Conservation (phyloP, 108 stramenopile species). For the Asterionellopsis glacialis region DNA sequence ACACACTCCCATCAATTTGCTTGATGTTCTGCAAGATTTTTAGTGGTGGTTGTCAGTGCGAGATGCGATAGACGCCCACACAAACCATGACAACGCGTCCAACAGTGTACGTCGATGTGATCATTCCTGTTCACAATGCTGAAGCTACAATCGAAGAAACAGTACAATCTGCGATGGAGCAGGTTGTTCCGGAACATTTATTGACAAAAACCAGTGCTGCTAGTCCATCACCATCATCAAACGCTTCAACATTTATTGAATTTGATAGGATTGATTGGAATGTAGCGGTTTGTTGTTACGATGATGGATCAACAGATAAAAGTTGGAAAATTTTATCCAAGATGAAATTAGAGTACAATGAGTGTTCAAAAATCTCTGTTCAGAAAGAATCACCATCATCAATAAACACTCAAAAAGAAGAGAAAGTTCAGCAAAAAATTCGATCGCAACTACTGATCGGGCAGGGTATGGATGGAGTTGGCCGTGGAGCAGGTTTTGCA, state of each 20-base stretch:
- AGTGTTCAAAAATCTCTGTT: neutral
- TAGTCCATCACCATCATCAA: too few relatives aligned
- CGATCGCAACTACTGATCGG: constrained; percentile 25
- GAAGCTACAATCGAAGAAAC: constrained; percentile 61
- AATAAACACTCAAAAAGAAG: neutral
- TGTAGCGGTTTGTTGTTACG: constrained; percentile 68
- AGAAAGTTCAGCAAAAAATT: constrained; percentile 13
- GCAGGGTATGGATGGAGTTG: constrained; percentile 19
- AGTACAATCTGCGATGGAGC: constrained; percentile 60
- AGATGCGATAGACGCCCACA: too few relatives aligned
- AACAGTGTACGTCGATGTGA: constrained; percentile 50
- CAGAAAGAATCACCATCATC: too few relatives aligned
- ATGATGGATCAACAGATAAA: constrained; percentile 77
- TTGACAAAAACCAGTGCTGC: neutral
- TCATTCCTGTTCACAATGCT: constrained; percentile 81
- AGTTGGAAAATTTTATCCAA: constrained; percentile 36
- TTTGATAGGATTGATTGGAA: constrained; percentile 18
- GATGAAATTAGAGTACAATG: constrained; percentile 16
- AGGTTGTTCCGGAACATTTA: constrained; percentile 43
- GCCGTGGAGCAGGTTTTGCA: constrained; percentile 77
- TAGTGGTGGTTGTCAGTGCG: too few relatives aligned
- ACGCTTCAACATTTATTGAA: constrained; percentile 2
- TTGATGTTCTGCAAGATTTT: too few relatives aligned
- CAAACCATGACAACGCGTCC: too few relatives aligned
- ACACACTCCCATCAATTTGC: too few relatives aligned